Conservation (phyloP, 257 asterid genomes). For the Phtheirospermum japonicum region DNA sequence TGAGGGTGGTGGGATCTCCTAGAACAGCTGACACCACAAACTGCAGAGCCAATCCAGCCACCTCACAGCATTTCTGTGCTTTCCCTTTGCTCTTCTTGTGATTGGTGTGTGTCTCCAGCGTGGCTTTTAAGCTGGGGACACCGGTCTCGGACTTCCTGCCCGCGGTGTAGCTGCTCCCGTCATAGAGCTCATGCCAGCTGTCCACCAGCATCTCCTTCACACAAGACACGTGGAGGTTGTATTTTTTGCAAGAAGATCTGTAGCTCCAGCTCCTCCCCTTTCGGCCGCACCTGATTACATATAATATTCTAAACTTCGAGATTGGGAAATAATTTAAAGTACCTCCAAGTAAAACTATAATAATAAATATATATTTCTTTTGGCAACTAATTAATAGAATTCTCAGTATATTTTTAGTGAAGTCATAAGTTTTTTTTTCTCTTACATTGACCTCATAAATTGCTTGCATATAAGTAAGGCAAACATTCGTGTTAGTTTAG, state of each 20-base stretch:
- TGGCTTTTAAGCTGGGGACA: conserved; percentile 68
- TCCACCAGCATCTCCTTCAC: conserved; percentile 89
- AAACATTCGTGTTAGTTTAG: too few relatives aligned
- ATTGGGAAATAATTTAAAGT: too few relatives aligned
- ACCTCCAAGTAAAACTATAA: too few relatives aligned
- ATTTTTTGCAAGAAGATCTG: conserved; percentile 79
- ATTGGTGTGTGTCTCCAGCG: conserved; percentile 46
- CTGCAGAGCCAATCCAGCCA: conserved; percentile 87
- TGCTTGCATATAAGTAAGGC: too few relatives aligned
- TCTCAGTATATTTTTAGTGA: too few relatives aligned
- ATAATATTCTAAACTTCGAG: too few relatives aligned
- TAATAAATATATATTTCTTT: too few relatives aligned
- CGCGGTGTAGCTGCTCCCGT: conserved; percentile 31
- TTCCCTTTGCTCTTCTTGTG: conserved; percentile 61
- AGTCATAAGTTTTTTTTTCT: too few relatives aligned
- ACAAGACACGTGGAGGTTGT: conserved; percentile 93
- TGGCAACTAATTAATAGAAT: too few relatives aligned
- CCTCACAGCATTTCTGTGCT: conserved; percentile 67
- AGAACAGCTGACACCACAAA: conserved; percentile 88
- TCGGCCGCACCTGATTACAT: conserved; percentile 86
- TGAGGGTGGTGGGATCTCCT: conserved; percentile 94
- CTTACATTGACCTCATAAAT: too few relatives aligned
- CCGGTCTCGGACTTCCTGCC: too few relatives aligned
- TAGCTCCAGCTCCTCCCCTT: conserved; percentile 96
- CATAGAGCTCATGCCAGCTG: conserved; percentile 77